Evolutionary conservation across 2,329 filamentous ascomycete species (phyloP).

Genomic region (Trichoderma asperellum): DNA sequence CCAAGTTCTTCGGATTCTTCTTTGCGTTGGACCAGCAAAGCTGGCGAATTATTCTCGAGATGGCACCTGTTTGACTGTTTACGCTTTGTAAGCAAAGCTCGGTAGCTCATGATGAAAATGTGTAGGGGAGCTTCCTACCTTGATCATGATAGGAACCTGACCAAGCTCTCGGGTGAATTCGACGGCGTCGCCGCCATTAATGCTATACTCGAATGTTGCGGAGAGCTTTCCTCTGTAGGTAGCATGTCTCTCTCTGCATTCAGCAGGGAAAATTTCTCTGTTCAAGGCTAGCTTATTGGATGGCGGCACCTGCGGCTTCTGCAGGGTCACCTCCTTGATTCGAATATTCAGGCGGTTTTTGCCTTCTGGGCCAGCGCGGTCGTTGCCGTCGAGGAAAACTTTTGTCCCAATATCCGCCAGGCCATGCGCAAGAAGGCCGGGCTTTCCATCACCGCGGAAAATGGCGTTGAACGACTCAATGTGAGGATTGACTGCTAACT

Average conservation of each 20-base stretch:
- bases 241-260: constrained; percentile 91
- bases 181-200: constrained; percentile 85
- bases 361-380: constrained; percentile 58
- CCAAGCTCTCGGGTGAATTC: constrained; percentile 86
- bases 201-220: constrained; percentile 78
- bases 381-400: constrained; percentile 81
- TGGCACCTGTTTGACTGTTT: constrained; percentile 84
- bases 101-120: not conserved
- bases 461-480: constrained; percentile 95
- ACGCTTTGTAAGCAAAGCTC: not conserved
- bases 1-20: constrained; percentile 96
- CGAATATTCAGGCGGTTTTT: constrained; percentile 79
- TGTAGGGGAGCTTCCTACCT: constrained; percentile 55
- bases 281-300: constrained; percentile 83
- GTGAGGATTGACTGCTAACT: constrained; percentile 85
- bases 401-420: constrained; percentile 90
- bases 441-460: constrained; percentile 70
- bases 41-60: constrained; percentile 81
- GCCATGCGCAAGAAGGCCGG: constrained; percentile 67
- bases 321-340: constrained; percentile 79
- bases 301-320: constrained; percentile 77
- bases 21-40: constrained; percentile 79
- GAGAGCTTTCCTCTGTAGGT: constrained; percentile 88
- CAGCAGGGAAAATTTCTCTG: constrained; percentile 85
- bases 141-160: constrained; percentile 89